Base-by-base conservation (phyloP, 140 eudicot genomes). In the Ambrosia hybrid region DNA sequence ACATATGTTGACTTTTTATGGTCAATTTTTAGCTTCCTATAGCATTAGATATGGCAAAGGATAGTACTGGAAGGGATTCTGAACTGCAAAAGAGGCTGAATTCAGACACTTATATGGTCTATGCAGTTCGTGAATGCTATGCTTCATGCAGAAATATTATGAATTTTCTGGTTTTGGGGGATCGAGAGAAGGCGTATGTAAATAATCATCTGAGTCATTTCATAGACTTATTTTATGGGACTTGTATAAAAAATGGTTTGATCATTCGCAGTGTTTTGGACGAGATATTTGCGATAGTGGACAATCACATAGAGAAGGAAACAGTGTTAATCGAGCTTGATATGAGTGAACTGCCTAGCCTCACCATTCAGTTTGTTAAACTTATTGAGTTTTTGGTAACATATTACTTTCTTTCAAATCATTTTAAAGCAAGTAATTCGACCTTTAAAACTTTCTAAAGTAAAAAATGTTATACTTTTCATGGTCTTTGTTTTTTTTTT, bases 11-110 rank as follows among this genome's bases (percentile, higher is more conserved):
- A 78, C 66, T 63, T 49, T 21, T 73, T 39, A 57, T 69, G 34
- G 70, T 61, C 45, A 56, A 45, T 65, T 10, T 84, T 59, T 77
- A 92, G 98, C 92, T 92, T 81, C 96, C 96, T 55, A 85, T 92
- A 67, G 98, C 98, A 58, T 73, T 92, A 63, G 98, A 92, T 81
- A 89, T 92, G 98, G 98, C 98, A 16, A 87, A 92, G 80, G 90
- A 87, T 71, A 85, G 96, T 80, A 83, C 71, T 66, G 95, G 91
- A 41, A 85, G 87, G 65, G 92, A 87, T 57, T 70, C 80, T 14
- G 98, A 92, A 81, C 79, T 92, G 67, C 83, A 74, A 52, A 92
- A 92, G 79, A 83, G 95, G 83, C 73, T 92, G 79, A 63, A 37
- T 26, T 77, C 81, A 6, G 98, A 92, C 83, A n/a, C 45, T 65